phyloP scores from a whole-genome alignment of 1,139 yeast species.

The Debaryomycetaceae sp. region DNA sequence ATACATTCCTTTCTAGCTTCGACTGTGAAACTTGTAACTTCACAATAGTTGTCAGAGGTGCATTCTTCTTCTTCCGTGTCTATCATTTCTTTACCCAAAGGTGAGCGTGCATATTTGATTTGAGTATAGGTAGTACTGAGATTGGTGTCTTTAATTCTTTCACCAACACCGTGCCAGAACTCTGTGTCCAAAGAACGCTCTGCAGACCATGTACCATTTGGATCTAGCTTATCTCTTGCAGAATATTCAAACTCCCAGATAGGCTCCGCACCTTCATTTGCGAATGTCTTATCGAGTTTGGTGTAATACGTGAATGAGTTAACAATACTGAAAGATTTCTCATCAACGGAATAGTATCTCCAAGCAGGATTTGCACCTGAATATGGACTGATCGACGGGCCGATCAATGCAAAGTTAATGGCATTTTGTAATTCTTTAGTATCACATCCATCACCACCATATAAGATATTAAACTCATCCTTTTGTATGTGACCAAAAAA shows the following conservation, averaged over 20 bases:
- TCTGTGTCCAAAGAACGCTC: conserved; percentile 54
- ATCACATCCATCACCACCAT: conserved; percentile 30
- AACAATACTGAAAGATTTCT: conserved; percentile 57
- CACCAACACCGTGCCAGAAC: conserved; percentile 11
- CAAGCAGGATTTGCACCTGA: conserved; percentile 62
- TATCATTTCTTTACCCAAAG: neutral
- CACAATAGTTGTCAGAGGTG: conserved; percentile 15
- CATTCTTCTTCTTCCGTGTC: conserved; percentile 20
- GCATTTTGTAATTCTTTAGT: conserved; percentile 41
- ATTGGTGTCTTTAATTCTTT: neutral
- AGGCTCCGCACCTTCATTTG: conserved; percentile 48
- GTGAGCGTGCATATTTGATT: neutral
- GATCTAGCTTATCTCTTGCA: conserved; percentile 50
- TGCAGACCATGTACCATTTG: conserved; percentile 45
- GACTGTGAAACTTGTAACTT: conserved; percentile 22
- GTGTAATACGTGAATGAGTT: conserved; percentile 58
- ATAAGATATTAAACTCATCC: conserved; percentile 63
- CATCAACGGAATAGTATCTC: conserved; percentile 70
- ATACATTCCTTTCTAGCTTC: conserved; percentile 20
- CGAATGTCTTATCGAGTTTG: conserved; percentile 49
- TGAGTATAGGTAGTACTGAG: neutral
- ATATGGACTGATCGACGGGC: conserved; percentile 65
- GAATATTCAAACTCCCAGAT: conserved; percentile 54
- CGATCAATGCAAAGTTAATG: conserved; percentile 60
- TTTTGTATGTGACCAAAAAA: conserved; percentile 73